Evolutionary conservation across 129 eudicot genomes (phyloP).

Genomic region (Artemisia tridentata): DNA sequence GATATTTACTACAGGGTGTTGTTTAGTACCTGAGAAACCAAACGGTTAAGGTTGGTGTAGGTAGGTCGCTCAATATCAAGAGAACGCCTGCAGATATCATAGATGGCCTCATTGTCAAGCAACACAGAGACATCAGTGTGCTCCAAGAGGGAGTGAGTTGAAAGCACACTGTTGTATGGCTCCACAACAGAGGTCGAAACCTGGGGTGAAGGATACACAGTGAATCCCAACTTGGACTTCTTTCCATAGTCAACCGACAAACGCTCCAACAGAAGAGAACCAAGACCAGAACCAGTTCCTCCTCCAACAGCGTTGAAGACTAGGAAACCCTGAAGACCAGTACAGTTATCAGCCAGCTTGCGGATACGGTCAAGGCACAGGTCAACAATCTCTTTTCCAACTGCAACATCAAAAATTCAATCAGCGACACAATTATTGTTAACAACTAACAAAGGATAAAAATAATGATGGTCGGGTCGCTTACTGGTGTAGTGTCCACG

Average conservation of each 20-base stretch:
- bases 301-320: constrained; percentile 73
- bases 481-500: constrained; percentile 62
- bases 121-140: constrained; percentile 40
- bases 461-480: no score
- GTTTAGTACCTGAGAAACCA: constrained; percentile 32
- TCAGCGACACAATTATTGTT: background rate
- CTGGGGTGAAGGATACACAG: constrained; percentile 58
- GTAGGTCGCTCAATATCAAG: constrained; percentile 40
- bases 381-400: constrained; percentile 60
- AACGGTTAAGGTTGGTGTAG: constrained; percentile 42
- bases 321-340: constrained; percentile 56
- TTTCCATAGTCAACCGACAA: constrained; percentile 76
- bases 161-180: constrained; percentile 43
- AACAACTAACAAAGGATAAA: no score
- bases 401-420: constrained; percentile 17
- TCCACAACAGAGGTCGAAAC: constrained; percentile 57
- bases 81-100: constrained; percentile 39
- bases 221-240: constrained; percentile 53
- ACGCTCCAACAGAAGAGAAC: constrained; percentile 67
- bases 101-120: constrained; percentile 33
- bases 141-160: constrained; percentile 41
- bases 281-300: constrained; percentile 75
- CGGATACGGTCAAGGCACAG: constrained; percentile 55
- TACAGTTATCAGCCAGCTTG: constrained; percentile 56
- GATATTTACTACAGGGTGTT: no score